Conservation (phyloP, 2,329 filamentous ascomycete species). For the Pleurostoma richardsiae region DNA sequence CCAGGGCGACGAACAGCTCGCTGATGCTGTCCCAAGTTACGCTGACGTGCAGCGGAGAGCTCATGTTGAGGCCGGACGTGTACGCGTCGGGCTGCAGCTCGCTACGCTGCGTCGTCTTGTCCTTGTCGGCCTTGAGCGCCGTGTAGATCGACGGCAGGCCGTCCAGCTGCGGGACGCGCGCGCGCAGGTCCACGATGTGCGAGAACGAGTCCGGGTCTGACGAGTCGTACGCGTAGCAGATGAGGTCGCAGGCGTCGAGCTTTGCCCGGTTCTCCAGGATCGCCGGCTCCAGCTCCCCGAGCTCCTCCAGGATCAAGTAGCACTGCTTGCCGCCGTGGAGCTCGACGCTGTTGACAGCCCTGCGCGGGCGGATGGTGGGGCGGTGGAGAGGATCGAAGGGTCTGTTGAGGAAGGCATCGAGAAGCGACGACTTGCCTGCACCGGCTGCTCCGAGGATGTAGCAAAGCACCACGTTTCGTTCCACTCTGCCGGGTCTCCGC, state of each 20-base stretch:
- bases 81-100: constrained; percentile 91
- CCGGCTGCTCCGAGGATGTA: constrained; percentile 83
- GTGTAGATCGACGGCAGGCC: constrained; percentile 89
- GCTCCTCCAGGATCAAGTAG: constrained; percentile 91
- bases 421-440: constrained; percentile 84
- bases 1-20: constrained; percentile 87
- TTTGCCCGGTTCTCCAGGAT: constrained; percentile 89
- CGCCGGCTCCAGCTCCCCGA: constrained; percentile 91
- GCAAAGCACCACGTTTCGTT: constrained; percentile 90
- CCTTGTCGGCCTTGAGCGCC: constrained; percentile 89
- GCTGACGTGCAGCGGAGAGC: constrained; percentile 87
- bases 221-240: constrained; percentile 96
- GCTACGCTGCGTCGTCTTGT: constrained; percentile 93
- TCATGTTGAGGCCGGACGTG: constrained; percentile 79
- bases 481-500: constrained; percentile 75
- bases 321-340: constrained; percentile 94
- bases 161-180: constrained; percentile 76
- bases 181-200: constrained; percentile 78
- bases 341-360: constrained; percentile 94
- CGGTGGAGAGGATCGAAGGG: constrained; percentile 81
- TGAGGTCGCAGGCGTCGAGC: constrained; percentile 85
- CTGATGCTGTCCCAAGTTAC: constrained; percentile 92
- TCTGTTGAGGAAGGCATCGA: constrained; percentile 86
- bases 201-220: constrained; percentile 94
- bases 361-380: constrained; percentile 90